These are phyloP conservation scores for Aspergillus awamori DNA, from an alignment of 2,329 filamentous ascomycete genomes.

Conservation along the genomic window DNA sequence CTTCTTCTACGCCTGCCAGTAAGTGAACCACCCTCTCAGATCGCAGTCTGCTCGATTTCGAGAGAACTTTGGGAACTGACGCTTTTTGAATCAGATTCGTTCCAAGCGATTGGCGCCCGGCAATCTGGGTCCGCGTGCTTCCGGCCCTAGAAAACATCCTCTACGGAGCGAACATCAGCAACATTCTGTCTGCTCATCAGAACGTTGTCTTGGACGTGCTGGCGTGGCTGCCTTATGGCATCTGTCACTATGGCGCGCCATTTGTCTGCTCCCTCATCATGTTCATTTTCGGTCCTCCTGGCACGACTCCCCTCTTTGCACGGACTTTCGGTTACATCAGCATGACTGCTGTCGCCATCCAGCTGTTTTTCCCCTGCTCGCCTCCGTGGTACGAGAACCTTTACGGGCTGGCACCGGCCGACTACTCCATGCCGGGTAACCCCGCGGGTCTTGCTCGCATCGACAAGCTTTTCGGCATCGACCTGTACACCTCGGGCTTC, in stretches of 20 bases:
- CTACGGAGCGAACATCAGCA: conserved; percentile 93
- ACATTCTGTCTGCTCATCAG: conserved; percentile 89
- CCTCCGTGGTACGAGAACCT: conserved; percentile 97
- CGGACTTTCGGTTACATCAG: conserved; percentile 92
- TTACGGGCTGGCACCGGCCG: conserved; percentile 85
- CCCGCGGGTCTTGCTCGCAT: conserved; percentile 87
- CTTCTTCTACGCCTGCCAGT: conserved; percentile 93
- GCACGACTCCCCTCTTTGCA: conserved; percentile 81
- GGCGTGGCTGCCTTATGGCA: conserved; percentile 90
- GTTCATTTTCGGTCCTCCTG: conserved; percentile 87
- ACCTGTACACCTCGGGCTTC: conserved; percentile 92
- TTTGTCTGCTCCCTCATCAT: conserved; percentile 76
- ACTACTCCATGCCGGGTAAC: conserved; percentile 87
- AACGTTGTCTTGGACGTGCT: conserved; percentile 80
- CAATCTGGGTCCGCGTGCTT: conserved; percentile 93
- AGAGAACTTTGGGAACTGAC: conserved; percentile 22
- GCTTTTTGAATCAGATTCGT: conserved; percentile 69
- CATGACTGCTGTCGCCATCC: conserved; percentile 81
- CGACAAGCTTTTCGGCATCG: conserved; percentile 84
- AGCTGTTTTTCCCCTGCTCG: conserved; percentile 89
- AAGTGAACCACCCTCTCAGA: conserved; percentile 49
- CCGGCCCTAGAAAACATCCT: conserved; percentile 95
- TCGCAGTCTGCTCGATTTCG: neutral
- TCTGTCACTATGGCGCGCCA: conserved; percentile 86
- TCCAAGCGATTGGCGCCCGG: conserved; percentile 81